A percentile compares a stretch with the other conserved stretches of the same genome.
These are phyloP conservation scores for Cryoendolithus antarcticus DNA, from an alignment of 2,329 filamentous ascomycete species.

Conservation along the genomic window DNA sequence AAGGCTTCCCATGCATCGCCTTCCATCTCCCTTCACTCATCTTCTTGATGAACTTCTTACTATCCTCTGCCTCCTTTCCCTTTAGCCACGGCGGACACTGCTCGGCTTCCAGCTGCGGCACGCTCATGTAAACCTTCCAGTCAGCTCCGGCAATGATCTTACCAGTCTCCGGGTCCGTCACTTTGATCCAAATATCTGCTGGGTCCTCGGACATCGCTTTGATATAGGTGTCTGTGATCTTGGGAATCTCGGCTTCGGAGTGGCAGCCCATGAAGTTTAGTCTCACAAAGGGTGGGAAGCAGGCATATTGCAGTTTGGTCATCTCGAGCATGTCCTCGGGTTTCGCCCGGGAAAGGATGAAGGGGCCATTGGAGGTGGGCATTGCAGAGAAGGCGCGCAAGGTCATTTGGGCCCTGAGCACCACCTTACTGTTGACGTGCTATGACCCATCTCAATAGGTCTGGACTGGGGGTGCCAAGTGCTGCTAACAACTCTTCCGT, in stretches of 20 bases:
- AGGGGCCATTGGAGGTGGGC: not conserved
- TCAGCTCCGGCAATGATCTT: slow-evolving; percentile 19
- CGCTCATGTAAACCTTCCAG: slow-evolving; percentile 17
- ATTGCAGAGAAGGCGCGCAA: too few relatives aligned
- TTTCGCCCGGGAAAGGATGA: slow-evolving; percentile 5
- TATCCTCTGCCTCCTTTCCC: slow-evolving; percentile 2
- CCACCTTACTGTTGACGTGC: too few relatives aligned
- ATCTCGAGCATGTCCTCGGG: slow-evolving; percentile 5
- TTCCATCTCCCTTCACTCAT: too few relatives aligned
- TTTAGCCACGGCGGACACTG: slow-evolving; percentile 7
- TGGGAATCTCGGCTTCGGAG: slow-evolving; percentile 5
- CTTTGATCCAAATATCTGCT: slow-evolving; percentile 19
- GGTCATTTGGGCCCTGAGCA: too few relatives aligned
- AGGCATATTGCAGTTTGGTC: slow-evolving; percentile 3
- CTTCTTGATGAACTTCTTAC: too few relatives aligned
- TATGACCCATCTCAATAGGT: too few relatives aligned
- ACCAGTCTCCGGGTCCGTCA: slow-evolving; percentile 15
- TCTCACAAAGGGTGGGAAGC: slow-evolving; percentile 6
- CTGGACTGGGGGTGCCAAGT: too few relatives aligned
- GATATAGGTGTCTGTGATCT: slow-evolving; percentile 6
- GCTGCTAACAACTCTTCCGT: too few relatives aligned
- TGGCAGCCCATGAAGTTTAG: slow-evolving; percentile 14
- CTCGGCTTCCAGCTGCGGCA: slow-evolving; percentile 8
- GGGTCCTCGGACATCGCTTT: slow-evolving; percentile 11
- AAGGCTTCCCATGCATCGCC: too few relatives aligned